Conservation (phyloP, 352 stramenopile genomes). For the Globisporangium canariense region DNA sequence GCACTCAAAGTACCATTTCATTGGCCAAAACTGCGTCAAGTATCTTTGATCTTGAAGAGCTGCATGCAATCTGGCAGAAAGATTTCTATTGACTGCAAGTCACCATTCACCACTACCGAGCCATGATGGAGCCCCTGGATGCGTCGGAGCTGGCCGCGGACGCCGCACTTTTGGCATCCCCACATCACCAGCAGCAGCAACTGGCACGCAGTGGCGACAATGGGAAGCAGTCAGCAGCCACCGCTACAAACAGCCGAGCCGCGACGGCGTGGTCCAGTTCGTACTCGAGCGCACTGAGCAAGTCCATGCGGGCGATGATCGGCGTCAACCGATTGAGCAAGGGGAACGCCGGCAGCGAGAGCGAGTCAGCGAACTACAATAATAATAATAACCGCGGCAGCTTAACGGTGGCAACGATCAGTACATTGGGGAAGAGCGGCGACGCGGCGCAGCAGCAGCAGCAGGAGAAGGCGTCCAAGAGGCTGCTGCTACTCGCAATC, state of each 20-base stretch:
- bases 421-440: conserved; percentile 8
- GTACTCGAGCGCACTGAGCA: conserved; percentile 49
- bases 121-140: conserved; percentile 14
- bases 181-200: not conserved
- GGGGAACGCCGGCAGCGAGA: not conserved
- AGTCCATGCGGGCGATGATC: conserved; percentile 63
- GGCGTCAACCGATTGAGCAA: conserved; percentile 15
- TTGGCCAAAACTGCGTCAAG: conserved; percentile 2
- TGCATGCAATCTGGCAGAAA: not conserved
- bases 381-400: not conserved
- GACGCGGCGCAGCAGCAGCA: conserved; percentile 19
- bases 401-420: not conserved
- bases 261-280: conserved; percentile 13
- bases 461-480: conserved; percentile 20
- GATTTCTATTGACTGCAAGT: not conserved
- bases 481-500: conserved; percentile 35
- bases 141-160: conserved; percentile 6
- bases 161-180: not conserved
- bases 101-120: not conserved
- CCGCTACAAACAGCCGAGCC: not conserved
- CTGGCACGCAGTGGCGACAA: conserved; percentile 8
- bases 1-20: no score
- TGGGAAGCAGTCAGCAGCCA: not conserved
- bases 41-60: conserved; percentile 10
- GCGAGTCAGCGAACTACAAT: not conserved